phyloP scores from a whole-genome alignment of 768 basidiomycete genomes.

The Hericium erinaceus region DNA sequence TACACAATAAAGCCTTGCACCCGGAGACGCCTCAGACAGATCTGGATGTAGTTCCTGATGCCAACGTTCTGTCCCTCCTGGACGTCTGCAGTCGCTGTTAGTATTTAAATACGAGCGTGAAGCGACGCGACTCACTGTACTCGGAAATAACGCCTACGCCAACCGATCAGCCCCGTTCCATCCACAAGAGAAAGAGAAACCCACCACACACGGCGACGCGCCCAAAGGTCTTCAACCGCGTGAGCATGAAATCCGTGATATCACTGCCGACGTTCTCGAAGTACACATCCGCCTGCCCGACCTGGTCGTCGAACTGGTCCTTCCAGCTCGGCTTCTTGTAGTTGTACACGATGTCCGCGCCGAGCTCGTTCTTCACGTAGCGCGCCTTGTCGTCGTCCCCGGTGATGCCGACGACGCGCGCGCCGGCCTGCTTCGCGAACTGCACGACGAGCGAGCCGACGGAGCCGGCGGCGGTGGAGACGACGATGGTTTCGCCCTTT shows the following conservation, averaged over 20 bases:
- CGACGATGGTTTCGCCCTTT: constrained; percentile 75
- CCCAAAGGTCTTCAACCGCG: constrained; percentile 66
- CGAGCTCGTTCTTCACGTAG: constrained; percentile 79
- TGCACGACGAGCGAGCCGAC: constrained; percentile 82
- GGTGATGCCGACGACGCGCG: constrained; percentile 82
- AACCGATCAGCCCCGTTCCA: background rate
- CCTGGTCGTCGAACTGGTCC: constrained; percentile 56
- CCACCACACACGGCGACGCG: constrained; percentile 75
- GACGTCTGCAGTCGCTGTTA: constrained; percentile 27
- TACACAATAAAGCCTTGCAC: constrained; percentile 83
- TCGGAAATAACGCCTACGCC: constrained; percentile 69
- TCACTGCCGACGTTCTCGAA: constrained; percentile 83
- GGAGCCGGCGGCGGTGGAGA: constrained; percentile 87
- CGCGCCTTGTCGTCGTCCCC: constrained; percentile 76
- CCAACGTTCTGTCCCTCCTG: constrained; percentile 43
- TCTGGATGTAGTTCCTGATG: constrained; percentile 51
- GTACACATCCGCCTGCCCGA: constrained; percentile 75
- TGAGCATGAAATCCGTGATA: constrained; percentile 70
- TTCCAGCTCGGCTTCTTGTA: constrained; percentile 75
- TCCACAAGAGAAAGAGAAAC: background rate
- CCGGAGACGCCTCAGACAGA: constrained; percentile 71
- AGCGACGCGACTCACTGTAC: constrained; percentile 49
- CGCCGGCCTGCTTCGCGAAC: constrained; percentile 68
- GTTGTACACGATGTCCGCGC: constrained; percentile 75
- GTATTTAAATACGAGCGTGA: background rate